Evolutionary conservation across 306 rosid species (phyloP).

Genomic region (Lagenaria siceraria): DNA sequence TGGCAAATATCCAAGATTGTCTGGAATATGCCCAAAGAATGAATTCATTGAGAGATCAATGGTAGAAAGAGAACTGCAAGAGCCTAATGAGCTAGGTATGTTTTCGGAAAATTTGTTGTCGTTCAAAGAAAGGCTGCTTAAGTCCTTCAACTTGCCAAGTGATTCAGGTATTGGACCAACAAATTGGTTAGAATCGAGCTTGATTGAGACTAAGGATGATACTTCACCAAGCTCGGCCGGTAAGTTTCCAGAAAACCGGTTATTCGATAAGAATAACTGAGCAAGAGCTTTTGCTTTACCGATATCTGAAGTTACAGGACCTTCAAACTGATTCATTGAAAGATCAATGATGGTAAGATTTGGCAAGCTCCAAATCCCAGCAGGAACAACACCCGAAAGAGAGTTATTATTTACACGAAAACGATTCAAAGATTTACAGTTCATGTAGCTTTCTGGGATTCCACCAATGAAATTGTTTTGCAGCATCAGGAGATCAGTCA

Average conservation of each 20-base stretch:
- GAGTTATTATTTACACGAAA: conserved; percentile 45
- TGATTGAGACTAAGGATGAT: conserved; percentile 38
- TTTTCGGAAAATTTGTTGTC: conserved; percentile 48
- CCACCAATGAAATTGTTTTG: conserved; percentile 65
- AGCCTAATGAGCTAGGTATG: conserved; percentile 59
- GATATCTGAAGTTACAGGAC: conserved; percentile 46
- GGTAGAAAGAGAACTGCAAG: conserved; percentile 43
- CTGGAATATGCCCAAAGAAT: conserved; percentile 48
- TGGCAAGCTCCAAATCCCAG: conserved; percentile 71
- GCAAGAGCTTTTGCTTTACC: conserved; percentile 56
- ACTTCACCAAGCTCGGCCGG: conserved; percentile 45
- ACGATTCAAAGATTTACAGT: conserved; percentile 44
- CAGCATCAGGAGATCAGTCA: conserved; percentile 25
- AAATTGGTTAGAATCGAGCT: conserved; percentile 40
- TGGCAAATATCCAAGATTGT: conserved; percentile 44
- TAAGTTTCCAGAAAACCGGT: conserved; percentile 57
- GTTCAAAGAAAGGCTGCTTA: conserved; percentile 33
- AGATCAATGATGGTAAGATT: conserved; percentile 36
- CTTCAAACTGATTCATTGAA: conserved; percentile 58
- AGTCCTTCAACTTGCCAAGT: conserved; percentile 51
- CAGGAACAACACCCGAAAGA: conserved; percentile 67
- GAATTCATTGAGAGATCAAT: conserved; percentile 48
- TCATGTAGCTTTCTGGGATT: conserved; percentile 52
- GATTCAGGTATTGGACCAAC: conserved; percentile 47
- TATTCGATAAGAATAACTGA: conserved; percentile 33